phyloP scores from a whole-genome alignment of 805 yeast genomes.

The Nakazawaea ambrosiae region DNA sequence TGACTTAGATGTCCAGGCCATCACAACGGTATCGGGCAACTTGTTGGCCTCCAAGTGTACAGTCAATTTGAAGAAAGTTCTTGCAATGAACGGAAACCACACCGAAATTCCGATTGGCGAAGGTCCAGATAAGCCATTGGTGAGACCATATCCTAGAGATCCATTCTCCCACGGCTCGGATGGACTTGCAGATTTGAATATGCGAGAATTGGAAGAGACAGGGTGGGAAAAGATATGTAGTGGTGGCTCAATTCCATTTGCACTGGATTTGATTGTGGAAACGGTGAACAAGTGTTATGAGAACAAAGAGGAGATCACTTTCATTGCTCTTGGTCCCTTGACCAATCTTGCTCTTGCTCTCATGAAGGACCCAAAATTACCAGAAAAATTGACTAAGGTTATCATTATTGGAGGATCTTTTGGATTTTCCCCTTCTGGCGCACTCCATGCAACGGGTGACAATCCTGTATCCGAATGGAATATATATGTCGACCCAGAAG shows the following conservation, averaged over 20 bases:
- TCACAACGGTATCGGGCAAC: constrained; percentile 23
- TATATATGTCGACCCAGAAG: constrained; percentile 21
- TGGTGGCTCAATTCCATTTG: not conserved
- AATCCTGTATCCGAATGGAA: constrained; percentile 23
- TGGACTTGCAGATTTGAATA: constrained; percentile 18
- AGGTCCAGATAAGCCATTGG: constrained; percentile 21
- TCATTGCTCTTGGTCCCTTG: constrained; percentile 19
- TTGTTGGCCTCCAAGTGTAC: constrained; percentile 18
- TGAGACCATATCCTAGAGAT: constrained; percentile 19
- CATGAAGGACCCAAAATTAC: constrained; percentile 18
- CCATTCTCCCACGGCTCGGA: constrained; percentile 21
- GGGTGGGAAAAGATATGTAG: constrained; percentile 17
- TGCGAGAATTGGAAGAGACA: constrained; percentile 14
- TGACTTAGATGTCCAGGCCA: constrained; percentile 18
- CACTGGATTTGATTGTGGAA: constrained; percentile 16
- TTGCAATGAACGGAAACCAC: constrained; percentile 14
- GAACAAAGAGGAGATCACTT: constrained; percentile 16
- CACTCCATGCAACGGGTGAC: constrained; percentile 22
- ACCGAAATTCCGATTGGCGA: constrained; percentile 19
- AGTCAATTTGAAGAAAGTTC: constrained; percentile 16
- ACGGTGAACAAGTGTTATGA: constrained; percentile 12
- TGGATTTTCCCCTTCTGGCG: constrained; percentile 18
- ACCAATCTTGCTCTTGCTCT: constrained; percentile 20
- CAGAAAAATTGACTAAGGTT: constrained; percentile 16
- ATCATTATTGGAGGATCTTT: constrained; percentile 21